These are phyloP conservation scores for Mollisiaceae sp. DNA, from an alignment of 2,329 filamentous ascomycete genomes.

Conservation along the genomic window DNA sequence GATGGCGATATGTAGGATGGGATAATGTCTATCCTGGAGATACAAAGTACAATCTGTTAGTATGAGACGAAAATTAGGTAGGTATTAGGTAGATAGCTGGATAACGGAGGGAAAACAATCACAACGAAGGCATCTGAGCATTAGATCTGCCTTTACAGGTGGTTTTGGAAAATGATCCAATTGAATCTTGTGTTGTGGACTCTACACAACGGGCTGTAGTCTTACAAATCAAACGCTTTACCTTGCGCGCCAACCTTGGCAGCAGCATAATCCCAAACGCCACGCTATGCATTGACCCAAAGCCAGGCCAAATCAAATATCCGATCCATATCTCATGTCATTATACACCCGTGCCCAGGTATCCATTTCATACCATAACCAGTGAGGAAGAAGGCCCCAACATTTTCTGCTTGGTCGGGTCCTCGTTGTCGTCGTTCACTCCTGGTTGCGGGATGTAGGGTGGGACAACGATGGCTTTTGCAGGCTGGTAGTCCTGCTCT, in stretches of 20 bases:
- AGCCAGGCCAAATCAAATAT: neutral
- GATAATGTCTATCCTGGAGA: no score
- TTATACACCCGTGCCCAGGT: neutral
- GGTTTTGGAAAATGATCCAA: no score
- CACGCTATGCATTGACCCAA: conserved; percentile 27
- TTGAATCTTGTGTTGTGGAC: no score
- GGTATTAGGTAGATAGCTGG: no score
- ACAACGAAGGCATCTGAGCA: no score
- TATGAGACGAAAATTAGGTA: no score
- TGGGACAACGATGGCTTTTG: conserved; percentile 38
- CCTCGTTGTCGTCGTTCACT: conserved; percentile 26
- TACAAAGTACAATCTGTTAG: no score
- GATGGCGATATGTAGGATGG: no score
- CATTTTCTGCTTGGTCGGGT: conserved; percentile 22
- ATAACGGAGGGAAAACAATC: neutral
- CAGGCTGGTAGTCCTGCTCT: conserved; percentile 32
- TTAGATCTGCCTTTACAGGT: no score
- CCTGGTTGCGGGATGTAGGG: conserved; percentile 34
- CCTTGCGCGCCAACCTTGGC: conserved; percentile 4
- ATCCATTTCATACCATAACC: conserved; percentile 35
- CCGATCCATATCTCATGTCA: neutral
- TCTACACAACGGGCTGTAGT: neutral
- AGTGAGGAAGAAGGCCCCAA: conserved; percentile 27
- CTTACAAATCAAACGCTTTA: neutral
- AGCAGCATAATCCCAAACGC: conserved; percentile 21